Percentiles rank a stretch among this genome's conserved stretches.
phyloP scores from a whole-genome alignment of 78 protist genomes.

The Tieghemostelium lacteum region DNA sequence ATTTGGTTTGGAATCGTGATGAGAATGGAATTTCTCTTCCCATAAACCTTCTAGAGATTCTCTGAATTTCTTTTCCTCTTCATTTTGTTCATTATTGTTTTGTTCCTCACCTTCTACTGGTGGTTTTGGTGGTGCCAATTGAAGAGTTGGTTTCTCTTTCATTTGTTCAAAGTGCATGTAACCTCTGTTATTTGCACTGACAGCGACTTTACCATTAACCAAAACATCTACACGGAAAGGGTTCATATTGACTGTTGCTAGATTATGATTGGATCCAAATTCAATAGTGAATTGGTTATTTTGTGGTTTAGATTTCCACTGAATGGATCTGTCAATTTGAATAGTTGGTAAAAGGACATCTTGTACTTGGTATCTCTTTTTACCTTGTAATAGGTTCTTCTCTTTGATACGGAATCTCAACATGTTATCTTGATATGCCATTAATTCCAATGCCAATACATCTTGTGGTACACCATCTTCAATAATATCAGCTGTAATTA shows the following conservation, averaged over 20 bases:
- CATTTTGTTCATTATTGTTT: not conserved
- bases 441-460: slow-evolving; percentile 20
- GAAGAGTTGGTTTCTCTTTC: slow-evolving; percentile 14
- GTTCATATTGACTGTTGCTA: not conserved
- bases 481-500: slow-evolving; percentile 1
- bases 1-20: slow-evolving; percentile 81
- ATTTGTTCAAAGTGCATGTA: slow-evolving; percentile 64
- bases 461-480: not conserved
- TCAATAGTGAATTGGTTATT: not conserved
- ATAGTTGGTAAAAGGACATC: slow-evolving; percentile 23
- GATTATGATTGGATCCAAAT: not conserved
- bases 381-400: slow-evolving; percentile 18
- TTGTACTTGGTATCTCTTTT: slow-evolving; percentile 46
- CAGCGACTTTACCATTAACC: slow-evolving; percentile 36
- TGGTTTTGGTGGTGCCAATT: not conserved
- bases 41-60: slow-evolving; percentile 27
- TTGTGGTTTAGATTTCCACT: not conserved
- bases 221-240: slow-evolving; percentile 56
- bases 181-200: slow-evolving; percentile 27
- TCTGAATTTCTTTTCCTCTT: not conserved
- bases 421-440: not conserved
- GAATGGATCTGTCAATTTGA: slow-evolving; percentile 21
- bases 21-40: slow-evolving; percentile 72
- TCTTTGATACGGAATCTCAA: slow-evolving; percentile 25
- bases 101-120: slow-evolving; percentile 14